phyloP scores from a whole-genome alignment of 441 rosid species.

The Adansonia madagascariensis region DNA sequence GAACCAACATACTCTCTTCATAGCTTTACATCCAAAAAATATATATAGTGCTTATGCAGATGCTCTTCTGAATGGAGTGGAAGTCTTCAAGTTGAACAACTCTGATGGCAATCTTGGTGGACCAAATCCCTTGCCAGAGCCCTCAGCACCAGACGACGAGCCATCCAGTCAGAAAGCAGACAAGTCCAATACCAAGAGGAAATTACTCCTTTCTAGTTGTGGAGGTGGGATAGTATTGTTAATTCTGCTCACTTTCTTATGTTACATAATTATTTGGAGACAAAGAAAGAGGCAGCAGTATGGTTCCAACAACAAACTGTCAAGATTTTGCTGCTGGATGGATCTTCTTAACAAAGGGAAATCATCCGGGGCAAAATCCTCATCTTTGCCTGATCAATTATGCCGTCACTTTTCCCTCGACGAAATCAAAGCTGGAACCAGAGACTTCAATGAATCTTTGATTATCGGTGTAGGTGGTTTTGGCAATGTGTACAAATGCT shows the following conservation, averaged over 20 bases:
- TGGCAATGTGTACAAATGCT: conserved; percentile 28
- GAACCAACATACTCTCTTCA: not conserved
- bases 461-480: conserved; percentile 48
- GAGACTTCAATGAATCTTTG: conserved; percentile 32
- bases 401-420: conserved; percentile 39
- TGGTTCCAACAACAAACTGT: not conserved
- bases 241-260: not conserved
- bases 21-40: conserved; percentile 30
- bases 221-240: conserved; percentile 6
- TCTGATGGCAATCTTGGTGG: conserved; percentile 35
- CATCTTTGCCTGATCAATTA: conserved; percentile 15
- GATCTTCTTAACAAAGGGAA: not conserved
- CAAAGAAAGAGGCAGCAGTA: not conserved
- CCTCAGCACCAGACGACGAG: not conserved
- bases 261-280: not conserved
- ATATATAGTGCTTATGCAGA: not conserved
- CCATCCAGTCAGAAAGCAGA: not conserved
- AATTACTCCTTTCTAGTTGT: not conserved
- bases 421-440: conserved; percentile 40
- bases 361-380: not conserved
- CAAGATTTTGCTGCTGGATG: conserved; percentile 3
- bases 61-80: conserved; percentile 40
- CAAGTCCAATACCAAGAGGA: not conserved
- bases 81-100: conserved; percentile 37
- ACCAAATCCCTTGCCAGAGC: conserved; percentile 19